phyloP scores from a whole-genome alignment of 306 rosid genomes.

The Oemleria cerasiformis region DNA sequence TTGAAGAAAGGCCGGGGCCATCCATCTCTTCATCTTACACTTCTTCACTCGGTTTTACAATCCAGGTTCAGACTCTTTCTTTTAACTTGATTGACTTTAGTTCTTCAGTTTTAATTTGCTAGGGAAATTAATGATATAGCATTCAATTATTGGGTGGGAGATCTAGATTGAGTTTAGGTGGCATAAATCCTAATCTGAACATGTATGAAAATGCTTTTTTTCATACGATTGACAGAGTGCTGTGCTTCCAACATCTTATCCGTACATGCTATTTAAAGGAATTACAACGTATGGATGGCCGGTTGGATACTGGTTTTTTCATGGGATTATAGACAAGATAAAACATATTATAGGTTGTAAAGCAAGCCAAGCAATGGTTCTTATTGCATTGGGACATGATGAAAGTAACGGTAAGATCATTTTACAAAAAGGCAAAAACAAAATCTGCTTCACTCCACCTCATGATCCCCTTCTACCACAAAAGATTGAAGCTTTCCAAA shows the following conservation, averaged over 20 bases:
- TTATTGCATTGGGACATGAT: constrained; percentile 35
- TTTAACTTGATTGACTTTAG: not conserved
- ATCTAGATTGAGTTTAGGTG: not conserved
- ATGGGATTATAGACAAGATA: constrained; percentile 37
- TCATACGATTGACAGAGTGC: constrained; percentile 23
- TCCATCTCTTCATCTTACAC: constrained; percentile 35
- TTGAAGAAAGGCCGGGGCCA: constrained; percentile 40
- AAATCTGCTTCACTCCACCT: constrained; percentile 31
- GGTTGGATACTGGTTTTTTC: constrained; percentile 32
- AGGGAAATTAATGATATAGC: not conserved
- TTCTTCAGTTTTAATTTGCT: not conserved
- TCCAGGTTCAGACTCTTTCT: constrained; percentile 26
- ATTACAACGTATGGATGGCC: constrained; percentile 41
- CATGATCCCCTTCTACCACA: constrained; percentile 32
- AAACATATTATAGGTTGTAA: constrained; percentile 23
- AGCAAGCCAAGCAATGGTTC: constrained; percentile 29
- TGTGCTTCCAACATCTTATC: constrained; percentile 38
- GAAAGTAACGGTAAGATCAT: constrained; percentile 29
- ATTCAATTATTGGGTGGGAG: not conserved
- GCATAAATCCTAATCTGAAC: not conserved
- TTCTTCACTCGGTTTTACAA: constrained; percentile 36
- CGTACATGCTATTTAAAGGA: constrained; percentile 35
- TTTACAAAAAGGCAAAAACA: constrained; percentile 23
- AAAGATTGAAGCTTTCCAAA: constrained; percentile 29
- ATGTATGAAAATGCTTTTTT: not conserved